Conservation (phyloP, 305 asterid species). For the Fraxinus platypoda region DNA sequence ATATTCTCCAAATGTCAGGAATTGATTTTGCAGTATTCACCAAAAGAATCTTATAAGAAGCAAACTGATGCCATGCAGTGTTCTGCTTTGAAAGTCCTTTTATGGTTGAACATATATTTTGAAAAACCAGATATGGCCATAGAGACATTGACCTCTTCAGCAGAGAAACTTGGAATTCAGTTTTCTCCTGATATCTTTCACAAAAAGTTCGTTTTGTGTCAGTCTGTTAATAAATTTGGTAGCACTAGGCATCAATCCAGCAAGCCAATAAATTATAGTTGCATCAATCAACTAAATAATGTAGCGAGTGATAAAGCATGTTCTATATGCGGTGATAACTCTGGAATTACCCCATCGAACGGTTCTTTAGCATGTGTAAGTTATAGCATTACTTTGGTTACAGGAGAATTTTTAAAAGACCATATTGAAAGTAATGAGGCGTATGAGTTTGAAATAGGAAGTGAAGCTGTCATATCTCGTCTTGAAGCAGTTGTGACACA, state of each 20-base stretch:
- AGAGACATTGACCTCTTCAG: slow-evolving; percentile 46
- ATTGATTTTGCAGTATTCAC: slow-evolving; percentile 61
- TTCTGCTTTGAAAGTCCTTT: slow-evolving; percentile 68
- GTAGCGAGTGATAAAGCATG: slow-evolving; percentile 27
- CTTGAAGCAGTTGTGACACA: slow-evolving; percentile 70
- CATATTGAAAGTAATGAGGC: slow-evolving; percentile 78
- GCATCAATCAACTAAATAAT: slow-evolving; percentile 22
- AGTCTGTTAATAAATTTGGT: slow-evolving; percentile 42
- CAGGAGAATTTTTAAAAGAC: slow-evolving; percentile 50
- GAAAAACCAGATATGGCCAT: slow-evolving; percentile 40
- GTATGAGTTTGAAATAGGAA: slow-evolving; percentile 91
- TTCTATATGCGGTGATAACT: slow-evolving; percentile 41
- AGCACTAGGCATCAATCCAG: slow-evolving; percentile 23
- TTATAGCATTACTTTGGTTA: slow-evolving; percentile 57
- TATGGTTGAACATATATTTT: slow-evolving; percentile 64
- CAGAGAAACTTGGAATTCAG: slow-evolving; percentile 55
- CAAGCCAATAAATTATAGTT: slow-evolving; percentile 11
- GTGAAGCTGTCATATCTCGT: slow-evolving; percentile 61
- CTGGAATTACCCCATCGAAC: slow-evolving; percentile 55
- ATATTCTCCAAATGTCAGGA: slow-evolving; percentile 60
- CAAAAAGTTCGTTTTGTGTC: slow-evolving; percentile 51
- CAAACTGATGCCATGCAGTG: slow-evolving; percentile 68
- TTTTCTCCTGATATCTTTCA: slow-evolving; percentile 42
- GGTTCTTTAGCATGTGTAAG: slow-evolving; percentile 71
- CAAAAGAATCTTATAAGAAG: slow-evolving; percentile 65